Evolutionary conservation across 192 early-diverging fungal species (phyloP).

Genomic region (Irineochytrium annulatum): DNA sequence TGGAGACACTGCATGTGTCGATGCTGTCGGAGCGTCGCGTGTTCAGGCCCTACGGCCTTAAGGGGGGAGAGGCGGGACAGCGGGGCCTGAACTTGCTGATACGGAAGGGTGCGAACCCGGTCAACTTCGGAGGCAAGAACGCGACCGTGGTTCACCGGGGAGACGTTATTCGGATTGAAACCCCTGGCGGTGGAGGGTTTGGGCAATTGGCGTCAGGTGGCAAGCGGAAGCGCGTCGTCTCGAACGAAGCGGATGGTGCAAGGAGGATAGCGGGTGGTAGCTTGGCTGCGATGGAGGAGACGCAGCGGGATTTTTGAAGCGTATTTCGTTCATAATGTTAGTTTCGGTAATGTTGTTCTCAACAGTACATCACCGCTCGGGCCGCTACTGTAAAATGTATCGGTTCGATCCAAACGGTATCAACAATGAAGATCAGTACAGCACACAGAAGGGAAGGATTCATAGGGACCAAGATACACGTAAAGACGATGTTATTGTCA

Average conservation of each 20-base stretch:
- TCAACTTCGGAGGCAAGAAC: slow-evolving; percentile 89
- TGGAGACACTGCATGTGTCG: slow-evolving; percentile 79
- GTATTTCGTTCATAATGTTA: too few species aligned
- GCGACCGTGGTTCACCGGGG: slow-evolving; percentile 68
- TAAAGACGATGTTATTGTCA: too few species aligned
- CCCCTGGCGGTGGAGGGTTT: slow-evolving; percentile 93
- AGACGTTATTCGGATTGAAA: slow-evolving; percentile 79
- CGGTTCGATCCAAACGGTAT: too few species aligned
- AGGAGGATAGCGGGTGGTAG: slow-evolving; percentile 9
- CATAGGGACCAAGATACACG: too few species aligned
- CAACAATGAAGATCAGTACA: too few species aligned
- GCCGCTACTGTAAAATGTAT: too few species aligned
- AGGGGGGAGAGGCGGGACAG: slow-evolving; percentile 70
- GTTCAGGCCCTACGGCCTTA: slow-evolving; percentile 79
- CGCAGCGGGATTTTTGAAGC: slow-evolving; percentile 20
- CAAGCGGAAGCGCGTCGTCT: neutral
- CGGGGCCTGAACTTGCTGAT: slow-evolving; percentile 78
- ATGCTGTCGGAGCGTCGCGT: slow-evolving; percentile 91
- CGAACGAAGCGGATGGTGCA: neutral
- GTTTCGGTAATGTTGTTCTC: too few species aligned
- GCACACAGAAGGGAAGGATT: too few species aligned
- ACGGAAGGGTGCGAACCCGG: slow-evolving; percentile 33
- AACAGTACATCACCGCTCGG: too few species aligned
- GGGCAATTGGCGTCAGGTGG: neutral
- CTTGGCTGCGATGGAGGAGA: slow-evolving; percentile 11